Base-by-base conservation (phyloP, 257 asterid genomes). In the Anisodus tanguticus region DNA sequence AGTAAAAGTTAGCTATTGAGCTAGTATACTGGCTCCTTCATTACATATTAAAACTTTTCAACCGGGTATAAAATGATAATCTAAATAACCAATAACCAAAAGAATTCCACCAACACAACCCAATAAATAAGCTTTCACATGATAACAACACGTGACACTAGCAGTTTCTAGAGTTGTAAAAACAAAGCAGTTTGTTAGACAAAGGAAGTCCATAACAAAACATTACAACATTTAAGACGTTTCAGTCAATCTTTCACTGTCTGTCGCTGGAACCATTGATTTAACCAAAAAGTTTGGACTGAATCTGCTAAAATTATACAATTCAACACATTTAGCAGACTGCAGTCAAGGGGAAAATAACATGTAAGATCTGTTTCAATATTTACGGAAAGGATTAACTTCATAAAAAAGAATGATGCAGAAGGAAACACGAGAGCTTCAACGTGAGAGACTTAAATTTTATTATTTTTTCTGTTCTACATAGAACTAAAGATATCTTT, bases 381-480 rank as follows among this genome's bases (percentile, higher is more conserved):
- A 69, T 39, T 6, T 70, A 47, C 6, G 63, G 63, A 76, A 51
- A 76, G 4, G 39, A 74, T 51, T 26, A 76, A 22, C 12, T 19
- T 19, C 60, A 74, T 74, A 17, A 26, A 49, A 70, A 1, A 72
- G 39, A 51, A 51, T 16, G 43, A 51, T 59, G 1, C 80, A 3
- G 35, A 19, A 76, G 63, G 22, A 76, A 76, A 53, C 51, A 13
- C 13, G 81, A 51, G 26, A 76, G 47, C 63, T 76, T 12, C 63
- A 51, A 12, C 13, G 26, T 51, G 60, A 74, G 9, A 53, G 31
- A 43, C 82, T 19, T 47, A 74, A 45, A 53, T 53, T 77, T 53
- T 53, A 7, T 53, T 53, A 6, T 77, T 31, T 74, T 77, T 53
- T 53, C 47, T 53, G 26, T 77, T 77, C 82, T 51, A 77, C 63